Conservation (phyloP, 202 grass and related monocot species). For the Eragrostis tef region DNA sequence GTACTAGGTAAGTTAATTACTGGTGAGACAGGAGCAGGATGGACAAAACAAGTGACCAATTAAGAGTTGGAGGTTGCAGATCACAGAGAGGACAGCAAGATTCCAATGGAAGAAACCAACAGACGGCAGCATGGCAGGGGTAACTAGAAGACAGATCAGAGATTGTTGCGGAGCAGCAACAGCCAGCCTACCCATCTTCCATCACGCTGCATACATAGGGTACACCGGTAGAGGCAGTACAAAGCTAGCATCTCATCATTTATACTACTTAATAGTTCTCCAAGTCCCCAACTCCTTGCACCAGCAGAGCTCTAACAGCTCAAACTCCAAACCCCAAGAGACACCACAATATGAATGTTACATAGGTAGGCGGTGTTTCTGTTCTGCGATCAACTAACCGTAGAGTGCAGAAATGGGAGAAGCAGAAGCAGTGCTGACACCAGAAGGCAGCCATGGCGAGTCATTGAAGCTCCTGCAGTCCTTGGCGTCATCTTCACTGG, state of each 20-base stretch:
- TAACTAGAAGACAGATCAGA: slow-evolving; percentile 57
- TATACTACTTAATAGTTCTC: slow-evolving; percentile 18
- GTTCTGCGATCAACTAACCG: neutral
- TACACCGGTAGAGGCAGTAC: slow-evolving; percentile 45
- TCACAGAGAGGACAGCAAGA: slow-evolving; percentile 34
- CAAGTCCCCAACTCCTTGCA: neutral
- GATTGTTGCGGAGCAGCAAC: slow-evolving; percentile 44
- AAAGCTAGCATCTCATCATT: slow-evolving; percentile 42
- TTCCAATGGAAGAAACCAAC: slow-evolving; percentile 73
- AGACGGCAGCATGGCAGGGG: slow-evolving; percentile 48
- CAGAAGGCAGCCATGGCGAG: slow-evolving; percentile 42
- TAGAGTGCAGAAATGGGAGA: slow-evolving; percentile 62
- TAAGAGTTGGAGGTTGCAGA: slow-evolving; percentile 3
- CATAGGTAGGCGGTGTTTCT: slow-evolving; percentile 29
- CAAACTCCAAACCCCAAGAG: slow-evolving; percentile 29
- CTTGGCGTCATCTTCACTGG: slow-evolving; percentile 60
- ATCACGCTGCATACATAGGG: slow-evolving; percentile 21
- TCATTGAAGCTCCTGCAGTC: slow-evolving; percentile 51
- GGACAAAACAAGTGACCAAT: slow-evolving; percentile 16
- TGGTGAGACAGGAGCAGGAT: neutral
- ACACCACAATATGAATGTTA: slow-evolving; percentile 35
- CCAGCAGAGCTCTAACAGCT: slow-evolving; percentile 17
- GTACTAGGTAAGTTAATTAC: neutral
- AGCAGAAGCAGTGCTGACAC: slow-evolving; percentile 18
- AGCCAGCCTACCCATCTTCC: slow-evolving; percentile 48